phyloP scores from a whole-genome alignment of 371 early-diverging fungal species.

The Rhizopus microsporus region DNA sequence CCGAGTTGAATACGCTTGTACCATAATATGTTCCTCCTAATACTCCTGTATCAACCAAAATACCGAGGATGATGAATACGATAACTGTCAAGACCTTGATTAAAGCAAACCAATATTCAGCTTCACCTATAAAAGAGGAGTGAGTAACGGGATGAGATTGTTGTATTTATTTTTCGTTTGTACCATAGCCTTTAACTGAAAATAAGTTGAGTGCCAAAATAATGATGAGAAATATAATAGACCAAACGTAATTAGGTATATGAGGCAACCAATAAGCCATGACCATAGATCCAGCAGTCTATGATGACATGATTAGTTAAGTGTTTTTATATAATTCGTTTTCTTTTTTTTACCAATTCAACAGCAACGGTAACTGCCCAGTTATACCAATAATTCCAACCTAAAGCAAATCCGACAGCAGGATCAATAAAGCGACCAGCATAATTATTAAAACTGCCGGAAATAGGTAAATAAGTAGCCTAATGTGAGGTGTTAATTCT shows the following conservation, averaged over 20 bases:
- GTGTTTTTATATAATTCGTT: background rate
- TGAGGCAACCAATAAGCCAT: conserved; percentile 74
- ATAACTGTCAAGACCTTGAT: conserved; percentile 68
- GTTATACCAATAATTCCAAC: conserved; percentile 78
- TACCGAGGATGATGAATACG: conserved; percentile 69
- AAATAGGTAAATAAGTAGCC: conserved; percentile 76
- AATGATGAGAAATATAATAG: conserved; percentile 42
- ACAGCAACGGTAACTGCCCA: conserved; percentile 85
- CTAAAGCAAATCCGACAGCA: conserved; percentile 83
- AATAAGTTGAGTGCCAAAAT: conserved; percentile 56
- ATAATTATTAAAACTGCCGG: conserved; percentile 86
- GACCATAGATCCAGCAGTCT: conserved; percentile 39
- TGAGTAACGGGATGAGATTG: background rate
- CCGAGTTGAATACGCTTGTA: conserved; percentile 26
- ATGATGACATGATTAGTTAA: conserved; percentile 5
- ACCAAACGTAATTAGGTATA: conserved; percentile 56
- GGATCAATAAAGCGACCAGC: conserved; percentile 85
- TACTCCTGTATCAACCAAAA: conserved; percentile 54
- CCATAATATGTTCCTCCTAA: conserved; percentile 47
- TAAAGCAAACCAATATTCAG: conserved; percentile 73
- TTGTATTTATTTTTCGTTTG: background rate
- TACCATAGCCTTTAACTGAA: conserved; percentile 59
- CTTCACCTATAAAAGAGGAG: conserved; percentile 26
- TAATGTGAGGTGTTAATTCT: conserved; percentile 5
- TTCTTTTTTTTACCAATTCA: conserved; percentile 46